These are phyloP conservation scores for Suillus subaureus DNA, from an alignment of 768 basidiomycete genomes.

Conservation along the genomic window DNA sequence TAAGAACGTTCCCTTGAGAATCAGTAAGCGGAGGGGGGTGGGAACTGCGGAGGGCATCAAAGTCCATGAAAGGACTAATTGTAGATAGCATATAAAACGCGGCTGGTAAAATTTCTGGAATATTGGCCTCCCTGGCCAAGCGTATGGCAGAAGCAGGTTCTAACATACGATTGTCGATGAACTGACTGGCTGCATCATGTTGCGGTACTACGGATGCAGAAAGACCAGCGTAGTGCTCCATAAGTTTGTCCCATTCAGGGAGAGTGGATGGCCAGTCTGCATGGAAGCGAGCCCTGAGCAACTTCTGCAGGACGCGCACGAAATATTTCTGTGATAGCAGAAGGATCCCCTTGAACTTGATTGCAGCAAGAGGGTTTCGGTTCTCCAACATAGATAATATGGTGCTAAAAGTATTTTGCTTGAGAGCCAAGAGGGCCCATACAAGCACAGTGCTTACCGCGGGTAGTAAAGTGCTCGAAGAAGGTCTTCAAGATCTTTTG, in stretches of 20 bases:
- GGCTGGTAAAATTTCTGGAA: constrained; percentile 47
- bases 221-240: not conserved
- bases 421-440: constrained; percentile 6
- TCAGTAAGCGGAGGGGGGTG: not conserved
- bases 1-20: not conserved
- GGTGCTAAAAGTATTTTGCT: constrained; percentile 1
- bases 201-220: not conserved
- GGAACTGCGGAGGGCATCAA: constrained; percentile 11
- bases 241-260: constrained; percentile 24
- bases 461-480: constrained; percentile 15
- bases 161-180: constrained; percentile 9
- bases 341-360: constrained; percentile 25
- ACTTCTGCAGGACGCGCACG: constrained; percentile 33
- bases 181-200: not conserved
- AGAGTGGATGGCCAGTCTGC: constrained; percentile 37
- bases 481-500: constrained; percentile 15
- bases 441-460: constrained; percentile 7
- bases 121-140: constrained; percentile 43
- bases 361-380: constrained; percentile 5
- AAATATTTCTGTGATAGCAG: constrained; percentile 40
- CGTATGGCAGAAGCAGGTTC: constrained; percentile 37
- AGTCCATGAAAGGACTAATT: constrained; percentile 20
- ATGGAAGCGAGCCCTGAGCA: constrained; percentile 34
- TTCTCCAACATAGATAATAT: constrained; percentile 8
- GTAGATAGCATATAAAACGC: constrained; percentile 50